Base-by-base conservation (phyloP, 148 eudicot species). In the Bassia scoparia region DNA sequence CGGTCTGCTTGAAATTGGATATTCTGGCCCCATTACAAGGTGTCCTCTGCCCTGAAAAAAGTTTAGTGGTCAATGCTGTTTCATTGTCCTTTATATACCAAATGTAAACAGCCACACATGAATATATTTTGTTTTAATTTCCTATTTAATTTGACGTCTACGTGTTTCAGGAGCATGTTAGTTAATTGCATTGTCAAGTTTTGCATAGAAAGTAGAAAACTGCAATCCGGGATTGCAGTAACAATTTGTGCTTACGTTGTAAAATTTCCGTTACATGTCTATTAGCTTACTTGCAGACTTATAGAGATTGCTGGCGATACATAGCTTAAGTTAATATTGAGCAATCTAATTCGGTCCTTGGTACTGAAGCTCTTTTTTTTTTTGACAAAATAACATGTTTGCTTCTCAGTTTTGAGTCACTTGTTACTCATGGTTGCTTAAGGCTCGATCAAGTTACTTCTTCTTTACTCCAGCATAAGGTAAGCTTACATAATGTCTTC, bases 401-500 rank as follows among this genome's bases (percentile, higher is more conserved):
- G 24, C 37, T 24, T 8, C 37, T 38, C 33, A 70, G 30, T 31
- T 21, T 53, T 43, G 21, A 30, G 30, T 18, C 54, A 30, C n/a
- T n/a, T 7, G 0, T 20, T 17, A 29, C 11, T 11, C n/a, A n/a
- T 46, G 29, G 33, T 35, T 65, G 41, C 63, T 74, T 18, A 18
- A 11, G 23, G n/a, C 7, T n/a, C 2, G 16, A 74, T 26, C 20
- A 27, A 74, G 38, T 24, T 8, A 7, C 26, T 66, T 71, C 27
- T 55, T 53, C 34, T 71, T 17, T 59, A 59, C 7, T 12, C 43
- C 23, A 21, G 37, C 56, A 17, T 38, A 55, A 23, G 26, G 26
- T 31, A 43, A 75, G 68, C 86, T 84, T 84, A 84, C 87, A 70
- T 68, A 84, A 73, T 81, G 84, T 29, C 80, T 73, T 58, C 87